phyloP scores from a whole-genome alignment of 352 stramenopile species.

The Phytophthora parvispora region DNA sequence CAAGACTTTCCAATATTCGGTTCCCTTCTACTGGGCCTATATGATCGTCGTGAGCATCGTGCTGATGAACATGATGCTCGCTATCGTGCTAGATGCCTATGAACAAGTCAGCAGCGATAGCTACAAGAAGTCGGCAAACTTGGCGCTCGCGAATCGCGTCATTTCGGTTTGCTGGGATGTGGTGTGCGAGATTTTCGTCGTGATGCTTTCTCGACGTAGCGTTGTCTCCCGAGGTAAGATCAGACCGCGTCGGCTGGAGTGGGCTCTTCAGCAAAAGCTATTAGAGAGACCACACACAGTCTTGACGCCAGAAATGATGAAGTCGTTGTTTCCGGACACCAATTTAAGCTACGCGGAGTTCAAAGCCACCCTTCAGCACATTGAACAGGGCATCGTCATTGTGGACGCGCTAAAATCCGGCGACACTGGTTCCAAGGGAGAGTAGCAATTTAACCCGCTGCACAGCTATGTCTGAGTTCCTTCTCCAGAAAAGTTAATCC shows the following conservation, averaged over 20 bases:
- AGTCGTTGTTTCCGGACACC: slow-evolving; percentile 25
- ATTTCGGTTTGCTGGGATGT: slow-evolving; percentile 29
- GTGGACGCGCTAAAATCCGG: slow-evolving; percentile 13
- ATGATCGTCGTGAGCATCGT: slow-evolving; percentile 73
- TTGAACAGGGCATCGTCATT: slow-evolving; percentile 21
- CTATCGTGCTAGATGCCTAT: slow-evolving; percentile 77
- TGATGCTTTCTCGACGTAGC: not conserved
- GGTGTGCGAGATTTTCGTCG: slow-evolving; percentile 11
- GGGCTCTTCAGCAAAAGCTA: slow-evolving; percentile 6
- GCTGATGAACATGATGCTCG: slow-evolving; percentile 83
- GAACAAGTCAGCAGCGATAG: slow-evolving; percentile 48
- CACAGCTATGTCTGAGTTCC: too few species aligned
- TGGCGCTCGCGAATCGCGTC: slow-evolving; percentile 27
- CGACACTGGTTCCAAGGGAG: not conserved
- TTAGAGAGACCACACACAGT: not conserved
- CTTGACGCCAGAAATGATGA: slow-evolving; percentile 18
- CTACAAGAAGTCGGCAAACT: slow-evolving; percentile 33
- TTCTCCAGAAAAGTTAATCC: too few species aligned
- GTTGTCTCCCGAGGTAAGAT: slow-evolving; percentile 27
- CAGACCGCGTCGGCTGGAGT: slow-evolving; percentile 24
- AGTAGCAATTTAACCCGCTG: slow-evolving; percentile 7
- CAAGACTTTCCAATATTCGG: slow-evolving; percentile 38
- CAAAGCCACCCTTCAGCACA: slow-evolving; percentile 20
- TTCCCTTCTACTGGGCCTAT: slow-evolving; percentile 76
- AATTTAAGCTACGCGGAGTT: slow-evolving; percentile 5